phyloP scores from a whole-genome alignment of 257 asterid species.

The Solanum arcanum region DNA sequence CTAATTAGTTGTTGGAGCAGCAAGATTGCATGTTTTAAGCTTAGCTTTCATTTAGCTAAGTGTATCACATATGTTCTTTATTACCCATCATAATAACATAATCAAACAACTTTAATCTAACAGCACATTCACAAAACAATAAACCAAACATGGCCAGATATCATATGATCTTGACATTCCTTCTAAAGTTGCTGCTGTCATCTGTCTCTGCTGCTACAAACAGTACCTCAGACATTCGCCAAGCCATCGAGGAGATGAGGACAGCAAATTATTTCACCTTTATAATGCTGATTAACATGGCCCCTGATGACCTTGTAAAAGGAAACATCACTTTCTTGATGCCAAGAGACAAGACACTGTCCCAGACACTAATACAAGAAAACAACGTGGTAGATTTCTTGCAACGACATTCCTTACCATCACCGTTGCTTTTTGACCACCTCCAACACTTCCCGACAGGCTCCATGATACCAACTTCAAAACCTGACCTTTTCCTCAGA shows the following conservation, averaged over 20 bases:
- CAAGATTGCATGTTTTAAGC: background rate
- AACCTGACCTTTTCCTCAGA: conserved; percentile 32
- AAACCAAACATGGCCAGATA: background rate
- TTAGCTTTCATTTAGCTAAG: background rate
- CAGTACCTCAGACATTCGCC: conserved; percentile 4
- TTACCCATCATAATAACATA: background rate
- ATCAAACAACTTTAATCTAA: background rate
- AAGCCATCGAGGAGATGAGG: conserved; percentile 60
- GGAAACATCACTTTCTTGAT: conserved; percentile 53
- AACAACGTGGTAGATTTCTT: conserved; percentile 35
- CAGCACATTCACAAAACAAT: background rate
- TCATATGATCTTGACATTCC: background rate
- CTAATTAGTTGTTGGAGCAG: background rate
- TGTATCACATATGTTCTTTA: background rate
- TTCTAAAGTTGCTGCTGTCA: background rate
- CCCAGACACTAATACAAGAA: conserved; percentile 16
- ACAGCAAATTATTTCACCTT: conserved; percentile 64
- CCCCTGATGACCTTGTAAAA: conserved; percentile 23
- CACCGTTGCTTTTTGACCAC: conserved; percentile 47
- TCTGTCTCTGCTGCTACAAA: background rate
- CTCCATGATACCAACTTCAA: conserved; percentile 51
- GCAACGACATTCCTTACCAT: conserved; percentile 58
- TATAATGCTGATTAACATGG: conserved; percentile 63
- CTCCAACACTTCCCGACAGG: conserved; percentile 53
- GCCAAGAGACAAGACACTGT: conserved; percentile 54